Evolutionary conservation across 352 stramenopile species (phyloP).

Genomic region (Phytopythium aichiense): DNA sequence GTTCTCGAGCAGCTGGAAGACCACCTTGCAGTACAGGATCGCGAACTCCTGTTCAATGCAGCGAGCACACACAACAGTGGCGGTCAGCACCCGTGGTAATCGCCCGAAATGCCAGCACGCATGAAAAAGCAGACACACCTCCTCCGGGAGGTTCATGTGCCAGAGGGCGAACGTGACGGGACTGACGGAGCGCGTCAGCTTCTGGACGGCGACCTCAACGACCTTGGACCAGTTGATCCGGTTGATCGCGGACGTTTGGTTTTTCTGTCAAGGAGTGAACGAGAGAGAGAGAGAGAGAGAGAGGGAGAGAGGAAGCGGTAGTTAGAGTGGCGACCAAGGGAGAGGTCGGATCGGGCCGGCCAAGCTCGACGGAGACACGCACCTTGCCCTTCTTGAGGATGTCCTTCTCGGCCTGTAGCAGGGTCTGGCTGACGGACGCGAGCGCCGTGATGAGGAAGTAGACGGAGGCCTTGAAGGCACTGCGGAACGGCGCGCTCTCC

Average conservation of each 20-base stretch:
- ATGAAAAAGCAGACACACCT: conserved; percentile 20
- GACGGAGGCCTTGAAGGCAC: conserved; percentile 59
- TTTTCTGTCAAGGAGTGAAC: conserved; percentile 16
- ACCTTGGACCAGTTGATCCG: conserved; percentile 64
- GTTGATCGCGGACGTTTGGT: conserved; percentile 26
- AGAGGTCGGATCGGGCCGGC: not conserved
- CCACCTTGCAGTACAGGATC: conserved; percentile 65
- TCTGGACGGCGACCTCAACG: conserved; percentile 49
- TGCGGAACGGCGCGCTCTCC: conserved; percentile 38
- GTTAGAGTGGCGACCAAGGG: not conserved
- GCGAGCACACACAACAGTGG: not conserved
- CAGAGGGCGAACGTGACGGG: conserved; percentile 65
- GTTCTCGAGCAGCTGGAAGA: conserved; percentile 67
- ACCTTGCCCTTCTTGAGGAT: conserved; percentile 62
- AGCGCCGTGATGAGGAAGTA: conserved; percentile 73
- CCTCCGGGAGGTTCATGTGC: conserved; percentile 78
- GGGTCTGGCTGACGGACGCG: conserved; percentile 38
- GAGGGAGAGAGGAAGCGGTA: not conserved
- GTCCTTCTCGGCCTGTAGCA: conserved; percentile 53
- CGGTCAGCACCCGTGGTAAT: not conserved
- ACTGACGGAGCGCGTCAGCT: conserved; percentile 58
- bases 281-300: not conserved
- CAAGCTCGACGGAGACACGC: not conserved
- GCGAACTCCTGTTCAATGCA: conserved; percentile 55
- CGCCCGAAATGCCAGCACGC: not conserved